Base-by-base conservation (phyloP, 345 rosid genomes). In the Erysimum cheiranthoides region DNA sequence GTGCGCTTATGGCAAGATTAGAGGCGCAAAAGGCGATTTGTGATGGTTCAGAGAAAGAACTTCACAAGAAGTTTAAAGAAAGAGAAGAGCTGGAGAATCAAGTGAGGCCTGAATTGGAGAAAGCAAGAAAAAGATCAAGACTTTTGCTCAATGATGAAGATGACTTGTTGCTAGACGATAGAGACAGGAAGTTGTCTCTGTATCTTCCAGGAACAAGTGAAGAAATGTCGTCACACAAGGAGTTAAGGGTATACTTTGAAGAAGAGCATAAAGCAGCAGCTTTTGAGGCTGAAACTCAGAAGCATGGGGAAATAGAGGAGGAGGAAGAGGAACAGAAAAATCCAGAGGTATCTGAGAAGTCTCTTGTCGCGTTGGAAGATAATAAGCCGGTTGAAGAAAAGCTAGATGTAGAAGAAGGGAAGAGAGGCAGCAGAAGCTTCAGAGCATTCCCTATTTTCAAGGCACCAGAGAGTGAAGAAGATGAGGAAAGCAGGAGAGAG, bases 21-120 rank as follows among this genome's bases (percentile, higher is more conserved):
- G 97, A 90, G 83, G 98, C 98, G 5, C 98, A 95, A 68, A 95
- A 88, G 79, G 93, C 90, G 6, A 89, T 95, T 18, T 89, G 96
- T 56, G 96, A 95, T 78, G 85, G 90, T 14, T 74, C 98, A 0
- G 99, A 90, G 83, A 91, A 82, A 78, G 99, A 93, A 42, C 90
- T 93, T 58, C 98, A 91, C 83, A 88, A 81, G 82, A 89, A 85
- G 77, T 93, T 85, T 71, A 96, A 85, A 70, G 93, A 87, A 62
- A 84, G 92, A 68, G 96, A 95, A 49, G 98, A 87, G 58, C 76
- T 95, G 27, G 94, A 87, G 84, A 83, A 71, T 66, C 92, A 87
- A 85, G 84, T 88, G 70, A 90, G 86, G 74, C 96, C 92, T 18
- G 92, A 80, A 40, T 39, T 83, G 89, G 99, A 90, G 51, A 86